Conservation (phyloP, 805 yeast species). For the Candida germanica region DNA sequence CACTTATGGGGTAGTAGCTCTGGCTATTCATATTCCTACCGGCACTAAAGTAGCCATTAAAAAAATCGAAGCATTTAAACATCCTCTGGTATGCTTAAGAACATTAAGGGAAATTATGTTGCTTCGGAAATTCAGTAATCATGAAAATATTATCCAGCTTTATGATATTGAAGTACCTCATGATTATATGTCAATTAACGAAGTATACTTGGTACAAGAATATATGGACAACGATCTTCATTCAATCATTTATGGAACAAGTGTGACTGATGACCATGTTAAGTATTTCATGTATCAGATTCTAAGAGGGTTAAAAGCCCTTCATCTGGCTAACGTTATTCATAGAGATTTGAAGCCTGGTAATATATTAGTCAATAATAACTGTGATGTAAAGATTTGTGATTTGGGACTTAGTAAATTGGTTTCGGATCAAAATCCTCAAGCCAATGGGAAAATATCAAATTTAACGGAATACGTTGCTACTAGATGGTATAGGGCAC, state of each 20-base stretch:
- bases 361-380: constrained; percentile 61
- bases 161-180: constrained; percentile 65
- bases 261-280: constrained; percentile 60
- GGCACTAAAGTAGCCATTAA: constrained; percentile 70
- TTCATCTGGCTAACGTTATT: constrained; percentile 70
- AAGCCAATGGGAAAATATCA: constrained; percentile 22
- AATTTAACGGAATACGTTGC: constrained; percentile 79
- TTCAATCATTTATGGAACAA: constrained; percentile 53
- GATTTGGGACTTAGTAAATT: constrained; percentile 75
- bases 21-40: constrained; percentile 62
- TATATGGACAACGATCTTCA: constrained; percentile 75
- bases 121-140: constrained; percentile 56
- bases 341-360: constrained; percentile 80
- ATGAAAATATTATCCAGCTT: constrained; percentile 69
- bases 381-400: constrained; percentile 74
- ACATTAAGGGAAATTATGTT: constrained; percentile 70
- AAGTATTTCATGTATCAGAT: constrained; percentile 71
- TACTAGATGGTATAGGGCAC: constrained; percentile 83
- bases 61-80: constrained; percentile 68
- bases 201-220: constrained; percentile 74
- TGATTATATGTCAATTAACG: constrained; percentile 57
- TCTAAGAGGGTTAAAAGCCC: constrained; percentile 63
- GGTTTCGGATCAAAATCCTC: constrained; percentile 14
- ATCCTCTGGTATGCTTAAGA: constrained; percentile 62
- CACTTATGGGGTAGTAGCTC: constrained; percentile 76